Evolutionary conservation across 106 monocot species (phyloP), one percentile per base, ranked within the genome.

Genomic region (Agapanthus africanus): DNA sequence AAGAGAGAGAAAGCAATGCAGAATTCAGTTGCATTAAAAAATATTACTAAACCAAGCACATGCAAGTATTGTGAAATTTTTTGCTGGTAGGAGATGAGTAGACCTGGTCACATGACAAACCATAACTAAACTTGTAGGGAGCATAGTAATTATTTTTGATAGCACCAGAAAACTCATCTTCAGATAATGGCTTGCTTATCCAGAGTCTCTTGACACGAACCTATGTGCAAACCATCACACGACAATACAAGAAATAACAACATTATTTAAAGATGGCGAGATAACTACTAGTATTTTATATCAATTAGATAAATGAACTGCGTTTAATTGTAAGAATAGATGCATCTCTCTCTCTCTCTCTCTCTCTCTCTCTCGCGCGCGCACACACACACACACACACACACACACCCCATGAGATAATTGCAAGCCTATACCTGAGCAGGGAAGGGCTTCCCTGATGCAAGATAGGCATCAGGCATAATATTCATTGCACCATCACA

Each of bases 401-500:
- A n/a, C n/a, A n/a, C n/a, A n/a, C n/a, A n/a, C n/a, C n/a, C n/a
- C n/a, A n/a, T n/a, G n/a, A n/a, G n/a, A n/a, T n/a, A n/a, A 42
- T 27, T 41, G 7, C 41, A 69, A 4, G 22, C n/a, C n/a, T n/a
- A 66, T 81, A 93, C 93, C 93, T 90, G 93, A 19, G 93, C 86
- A 78, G 90, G 78, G 70, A 80, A 93, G 2, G 65, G 32, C n/a
- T 63, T 64, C 54, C 83, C 84, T 28, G 74, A 77, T 11, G 76
- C 71, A 16, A 4, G 23, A 68, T 71, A 93, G 42, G 90, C 93
- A 73, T 70, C 38, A 11, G 84, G 89, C 27, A 82, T 40, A 56
- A 90, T 87, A 76, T 87, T 87, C 54, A 82, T 28, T 2, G 76
- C 78, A 51, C 90, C 90, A 81, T 87, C 83, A 36, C 75, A 84